A percentile compares a stretch with the other conserved stretches of the same genome.
phyloP scores from a whole-genome alignment of 2,329 filamentous ascomycete species.

The Ophiostoma piceae region DNA sequence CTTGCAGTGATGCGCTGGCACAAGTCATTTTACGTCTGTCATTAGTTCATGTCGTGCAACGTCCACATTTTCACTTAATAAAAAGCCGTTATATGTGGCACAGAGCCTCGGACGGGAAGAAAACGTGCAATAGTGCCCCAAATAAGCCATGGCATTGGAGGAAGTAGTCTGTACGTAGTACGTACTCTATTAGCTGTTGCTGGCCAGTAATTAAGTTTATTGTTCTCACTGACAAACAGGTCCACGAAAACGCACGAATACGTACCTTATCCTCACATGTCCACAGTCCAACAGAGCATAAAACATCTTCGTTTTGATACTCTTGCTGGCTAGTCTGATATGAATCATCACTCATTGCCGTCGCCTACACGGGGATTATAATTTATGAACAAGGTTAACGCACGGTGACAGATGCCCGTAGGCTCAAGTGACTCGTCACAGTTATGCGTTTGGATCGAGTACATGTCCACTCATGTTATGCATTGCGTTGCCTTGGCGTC shows the following conservation, averaged over 20 bases:
- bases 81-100: slow-evolving; percentile 10
- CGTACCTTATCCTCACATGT: no score
- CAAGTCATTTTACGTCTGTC: not conserved
- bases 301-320: no score
- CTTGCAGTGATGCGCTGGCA: not conserved
- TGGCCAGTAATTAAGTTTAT: no score
- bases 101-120: slow-evolving; percentile 2
- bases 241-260: no score
- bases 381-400: not conserved
- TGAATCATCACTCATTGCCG: not conserved
- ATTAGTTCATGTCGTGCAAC: not conserved
- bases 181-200: no score
- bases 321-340: no score
- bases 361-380: not conserved
- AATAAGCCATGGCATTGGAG: not conserved
- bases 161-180: no score
- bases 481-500: not conserved
- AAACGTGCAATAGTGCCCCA: slow-evolving; percentile 1
- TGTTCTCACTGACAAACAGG: no score
- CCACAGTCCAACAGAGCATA: no score
- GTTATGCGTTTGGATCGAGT: not conserved
- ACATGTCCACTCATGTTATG: not conserved
- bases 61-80: not conserved
- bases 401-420: not conserved
- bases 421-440: not conserved